These are phyloP conservation scores for Auricularia sp. DNA, from an alignment of 768 basidiomycete genomes.

Conservation along the genomic window DNA sequence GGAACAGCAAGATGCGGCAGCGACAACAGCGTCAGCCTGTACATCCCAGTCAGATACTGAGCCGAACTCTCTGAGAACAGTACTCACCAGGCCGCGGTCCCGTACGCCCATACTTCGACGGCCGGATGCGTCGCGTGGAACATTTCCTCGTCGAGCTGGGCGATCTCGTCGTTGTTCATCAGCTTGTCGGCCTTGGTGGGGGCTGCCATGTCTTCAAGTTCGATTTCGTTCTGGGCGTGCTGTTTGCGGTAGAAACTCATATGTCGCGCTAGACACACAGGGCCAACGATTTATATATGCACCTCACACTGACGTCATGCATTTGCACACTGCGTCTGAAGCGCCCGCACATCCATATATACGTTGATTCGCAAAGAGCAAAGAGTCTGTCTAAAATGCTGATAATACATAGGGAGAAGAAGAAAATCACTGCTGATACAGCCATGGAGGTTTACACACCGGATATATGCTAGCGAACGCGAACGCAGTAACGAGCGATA, in stretches of 20 bases:
- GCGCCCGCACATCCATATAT: background rate
- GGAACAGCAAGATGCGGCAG: slow-evolving; percentile 41
- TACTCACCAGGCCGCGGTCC: slow-evolving; percentile 1
- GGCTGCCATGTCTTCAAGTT: background rate
- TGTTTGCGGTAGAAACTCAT: background rate
- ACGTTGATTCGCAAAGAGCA: background rate
- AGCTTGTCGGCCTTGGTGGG: background rate
- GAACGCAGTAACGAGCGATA: too few species aligned
- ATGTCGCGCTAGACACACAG: background rate
- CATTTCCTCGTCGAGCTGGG: slow-evolving; percentile 3
- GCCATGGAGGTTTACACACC: background rate
- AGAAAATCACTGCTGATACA: background rate
- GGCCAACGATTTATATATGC: background rate
- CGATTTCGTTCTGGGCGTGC: background rate
- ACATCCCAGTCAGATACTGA: background rate
- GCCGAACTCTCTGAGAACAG: background rate
- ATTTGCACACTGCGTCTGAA: background rate
- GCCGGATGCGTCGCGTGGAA: background rate
- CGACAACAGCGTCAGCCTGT: slow-evolving; percentile 28
- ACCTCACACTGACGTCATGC: background rate
- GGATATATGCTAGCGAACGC: background rate
- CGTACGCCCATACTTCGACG: background rate
- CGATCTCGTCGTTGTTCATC: slow-evolving; percentile 1
- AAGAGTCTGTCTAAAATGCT: background rate
- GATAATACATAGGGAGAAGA: background rate